A percentile compares a stretch with the other conserved stretches of the same genome.
phyloP scores from a whole-genome alignment of 495 filamentous ascomycete genomes.

The Penicillium atrosanguineum region DNA sequence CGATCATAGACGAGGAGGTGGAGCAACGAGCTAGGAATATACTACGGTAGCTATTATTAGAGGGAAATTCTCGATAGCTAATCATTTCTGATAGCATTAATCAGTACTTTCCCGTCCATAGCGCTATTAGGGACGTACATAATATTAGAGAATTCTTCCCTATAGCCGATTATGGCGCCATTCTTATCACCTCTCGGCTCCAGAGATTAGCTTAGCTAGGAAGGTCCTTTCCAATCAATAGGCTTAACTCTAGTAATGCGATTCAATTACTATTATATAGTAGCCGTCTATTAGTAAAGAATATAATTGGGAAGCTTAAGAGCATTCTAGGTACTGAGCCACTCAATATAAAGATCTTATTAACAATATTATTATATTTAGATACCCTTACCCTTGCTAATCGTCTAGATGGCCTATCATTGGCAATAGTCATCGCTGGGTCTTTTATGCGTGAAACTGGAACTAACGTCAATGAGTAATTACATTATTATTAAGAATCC shows the following conservation, averaged over 20 bases:
- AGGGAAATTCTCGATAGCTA: conserved; percentile 33
- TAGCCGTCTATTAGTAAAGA: conserved; percentile 4
- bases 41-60: conserved; percentile 23
- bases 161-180: conserved; percentile 35
- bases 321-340: conserved; percentile 8
- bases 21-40: conserved; percentile 19
- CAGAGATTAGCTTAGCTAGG: conserved; percentile 27
- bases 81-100: too few relatives aligned
- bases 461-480: conserved; percentile 31
- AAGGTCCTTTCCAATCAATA: conserved; percentile 21
- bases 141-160: conserved; percentile 35
- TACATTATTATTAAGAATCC: conserved; percentile 37
- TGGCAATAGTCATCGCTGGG: conserved; percentile 43
- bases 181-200: conserved; percentile 42
- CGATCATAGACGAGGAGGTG: conserved; percentile 12
- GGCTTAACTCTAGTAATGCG: conserved; percentile 15
- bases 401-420: conserved; percentile 39
- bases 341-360: neutral
- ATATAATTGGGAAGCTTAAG: conserved; percentile 3
- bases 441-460: conserved; percentile 39
- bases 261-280: conserved; percentile 25
- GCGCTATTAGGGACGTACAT: conserved; percentile 23
- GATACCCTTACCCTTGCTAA: conserved; percentile 20
- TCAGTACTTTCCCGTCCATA: conserved; percentile 22
- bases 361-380: conserved; percentile 18